A percentile compares a stretch with the other conserved stretches of the same genome.
Evolutionary conservation across 805 yeast genomes (phyloP).

Genomic region (Torulaspora microellipsoides): DNA sequence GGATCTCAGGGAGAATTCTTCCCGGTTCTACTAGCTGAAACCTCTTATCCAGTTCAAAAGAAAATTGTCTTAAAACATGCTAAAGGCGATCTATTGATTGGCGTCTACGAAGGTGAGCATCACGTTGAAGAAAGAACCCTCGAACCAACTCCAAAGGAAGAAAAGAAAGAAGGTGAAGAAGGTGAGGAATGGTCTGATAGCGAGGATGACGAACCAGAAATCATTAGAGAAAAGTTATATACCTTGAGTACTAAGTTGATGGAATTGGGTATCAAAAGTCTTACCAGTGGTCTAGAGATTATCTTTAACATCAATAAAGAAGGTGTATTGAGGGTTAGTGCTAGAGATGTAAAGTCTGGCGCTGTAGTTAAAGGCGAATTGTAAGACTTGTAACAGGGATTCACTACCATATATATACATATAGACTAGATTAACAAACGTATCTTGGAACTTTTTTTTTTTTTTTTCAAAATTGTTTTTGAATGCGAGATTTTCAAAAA

Average conservation of each 20-base stretch:
- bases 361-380: conserved; percentile 53
- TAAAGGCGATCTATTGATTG: conserved; percentile 58
- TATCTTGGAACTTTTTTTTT: not conserved
- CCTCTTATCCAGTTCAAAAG: conserved; percentile 88
- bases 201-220: conserved; percentile 81
- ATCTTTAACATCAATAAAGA: conserved; percentile 53
- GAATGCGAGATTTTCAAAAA: no score
- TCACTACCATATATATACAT: no score
- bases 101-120: conserved; percentile 81
- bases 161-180: conserved; percentile 48
- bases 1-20: conserved; percentile 67
- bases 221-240: conserved; percentile 68
- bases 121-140: conserved; percentile 75
- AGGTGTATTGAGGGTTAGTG: conserved; percentile 54
- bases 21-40: conserved; percentile 71
- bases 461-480: not conserved
- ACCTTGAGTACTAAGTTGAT: conserved; percentile 72
- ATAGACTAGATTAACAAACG: no score
- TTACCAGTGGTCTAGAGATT: conserved; percentile 62
- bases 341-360: conserved; percentile 60
- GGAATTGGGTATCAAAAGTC: conserved; percentile 69
- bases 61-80: conserved; percentile 58
- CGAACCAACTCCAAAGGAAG: conserved; percentile 56
- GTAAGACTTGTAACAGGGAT: conserved; percentile 8
- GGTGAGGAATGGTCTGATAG: conserved; percentile 47